Evolutionary conservation across 2,329 filamentous ascomycete species (phyloP).

Genomic region (Mariannaea elegans): DNA sequence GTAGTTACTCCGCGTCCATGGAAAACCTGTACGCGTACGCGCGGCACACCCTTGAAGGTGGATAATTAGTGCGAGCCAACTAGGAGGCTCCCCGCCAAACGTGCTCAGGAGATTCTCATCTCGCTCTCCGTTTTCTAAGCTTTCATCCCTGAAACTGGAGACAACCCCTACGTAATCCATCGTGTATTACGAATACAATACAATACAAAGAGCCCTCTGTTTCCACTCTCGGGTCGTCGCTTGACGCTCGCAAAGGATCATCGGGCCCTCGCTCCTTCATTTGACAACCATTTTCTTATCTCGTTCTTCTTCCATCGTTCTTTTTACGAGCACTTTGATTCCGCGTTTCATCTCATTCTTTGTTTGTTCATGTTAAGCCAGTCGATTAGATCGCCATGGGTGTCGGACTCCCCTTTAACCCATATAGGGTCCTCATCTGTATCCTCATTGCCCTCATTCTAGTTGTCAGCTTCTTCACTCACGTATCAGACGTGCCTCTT

Average conservation of each 20-base stretch:
- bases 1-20: too few relatives aligned
- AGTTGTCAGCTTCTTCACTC: slow-evolving; percentile 27
- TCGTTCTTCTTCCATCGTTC: slow-evolving; percentile 1
- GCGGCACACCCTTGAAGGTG: not conserved
- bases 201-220: not conserved
- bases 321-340: not conserved
- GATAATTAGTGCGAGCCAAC: not conserved
- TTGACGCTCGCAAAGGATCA: not conserved
- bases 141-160: not conserved
- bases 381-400: slow-evolving; percentile 29
- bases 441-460: slow-evolving; percentile 27
- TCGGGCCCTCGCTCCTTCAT: slow-evolving; percentile 11
- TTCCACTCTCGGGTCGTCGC: not conserved
- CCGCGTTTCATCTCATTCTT: not conserved
- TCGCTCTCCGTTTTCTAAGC: not conserved
- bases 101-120: slow-evolving; percentile 2
- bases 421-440: slow-evolving; percentile 28
- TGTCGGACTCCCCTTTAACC: slow-evolving; percentile 32
- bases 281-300: slow-evolving; percentile 6
- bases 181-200: not conserved
- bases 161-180: not conserved
- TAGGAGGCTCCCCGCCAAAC: not conserved
- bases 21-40: too few relatives aligned
- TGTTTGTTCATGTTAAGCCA: not conserved
- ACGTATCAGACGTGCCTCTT: slow-evolving; percentile 15